Evolutionary conservation across 2,329 filamentous ascomycete species (phyloP).

Genomic region (Teratosphaeria epicoccoides): DNA sequence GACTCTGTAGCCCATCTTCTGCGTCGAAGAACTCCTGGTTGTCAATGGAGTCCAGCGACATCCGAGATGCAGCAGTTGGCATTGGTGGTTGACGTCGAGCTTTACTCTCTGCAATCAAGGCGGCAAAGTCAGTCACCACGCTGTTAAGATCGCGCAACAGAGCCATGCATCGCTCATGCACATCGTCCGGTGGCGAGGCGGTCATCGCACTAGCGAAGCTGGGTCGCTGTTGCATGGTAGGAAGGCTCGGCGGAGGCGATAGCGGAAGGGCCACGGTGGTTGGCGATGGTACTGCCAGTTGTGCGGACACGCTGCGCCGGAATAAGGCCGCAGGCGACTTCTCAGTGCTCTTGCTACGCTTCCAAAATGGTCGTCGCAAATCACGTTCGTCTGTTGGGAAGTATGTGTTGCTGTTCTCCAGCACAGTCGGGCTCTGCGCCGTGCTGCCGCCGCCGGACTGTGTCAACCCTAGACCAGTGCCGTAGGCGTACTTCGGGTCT

Average conservation of each 20-base stretch:
- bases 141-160: slow-evolving; percentile 76
- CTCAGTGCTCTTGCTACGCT: slow-evolving; percentile 59
- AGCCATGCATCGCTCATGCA: slow-evolving; percentile 74
- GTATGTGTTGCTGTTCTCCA: slow-evolving; percentile 25
- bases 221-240: slow-evolving; percentile 27
- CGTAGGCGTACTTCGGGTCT: slow-evolving; percentile 49
- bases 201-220: slow-evolving; percentile 4
- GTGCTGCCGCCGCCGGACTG: slow-evolving; percentile 19
- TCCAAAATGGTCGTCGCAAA: slow-evolving; percentile 63
- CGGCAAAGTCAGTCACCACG: slow-evolving; percentile 72
- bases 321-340: slow-evolving; percentile 33
- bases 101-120: slow-evolving; percentile 67
- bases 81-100: slow-evolving; percentile 53
- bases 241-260: slow-evolving; percentile 26
- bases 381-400: slow-evolving; percentile 13
- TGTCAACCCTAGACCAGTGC: slow-evolving; percentile 24
- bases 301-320: slow-evolving; percentile 42
- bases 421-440: slow-evolving; percentile 27
- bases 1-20: slow-evolving; percentile 47
- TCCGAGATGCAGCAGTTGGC: slow-evolving; percentile 35
- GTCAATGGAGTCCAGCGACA: slow-evolving; percentile 72
- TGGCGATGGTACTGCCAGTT: slow-evolving; percentile 40
- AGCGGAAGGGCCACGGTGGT: slow-evolving; percentile 13
- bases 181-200: slow-evolving; percentile 36
- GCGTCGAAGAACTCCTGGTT: slow-evolving; percentile 94